phyloP scores from a whole-genome alignment of 768 basidiomycete species.

The Macrolepiota dolichaula region DNA sequence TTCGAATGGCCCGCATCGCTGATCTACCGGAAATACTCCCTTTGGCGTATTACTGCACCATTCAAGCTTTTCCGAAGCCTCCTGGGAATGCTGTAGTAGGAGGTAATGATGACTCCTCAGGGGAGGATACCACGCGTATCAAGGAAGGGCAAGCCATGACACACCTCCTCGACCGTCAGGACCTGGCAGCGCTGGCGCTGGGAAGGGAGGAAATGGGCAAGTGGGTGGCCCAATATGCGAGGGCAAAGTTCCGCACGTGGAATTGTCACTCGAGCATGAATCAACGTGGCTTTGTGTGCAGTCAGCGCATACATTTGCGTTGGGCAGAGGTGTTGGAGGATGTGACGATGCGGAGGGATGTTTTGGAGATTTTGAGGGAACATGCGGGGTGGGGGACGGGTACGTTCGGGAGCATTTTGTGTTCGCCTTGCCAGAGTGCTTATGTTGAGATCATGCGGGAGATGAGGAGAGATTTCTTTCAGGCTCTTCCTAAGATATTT shows the following conservation, averaged over 20 bases:
- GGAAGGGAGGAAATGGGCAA: constrained; percentile 7
- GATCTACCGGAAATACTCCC: constrained; percentile 6
- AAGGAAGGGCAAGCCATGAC: background rate
- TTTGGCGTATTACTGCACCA: constrained; percentile 5
- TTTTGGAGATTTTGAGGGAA: constrained; percentile 14
- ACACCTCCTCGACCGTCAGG: constrained; percentile 1
- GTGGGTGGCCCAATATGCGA: constrained; percentile 8
- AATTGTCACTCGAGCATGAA: constrained; percentile 4
- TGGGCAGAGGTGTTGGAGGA: constrained; percentile 11
- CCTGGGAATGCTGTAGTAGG: no score
- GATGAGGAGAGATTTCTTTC: constrained; percentile 10
- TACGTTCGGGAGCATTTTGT: constrained; percentile 7
- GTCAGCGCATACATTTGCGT: constrained; percentile 8
- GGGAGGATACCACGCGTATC: no score
- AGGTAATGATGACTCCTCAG: background rate
- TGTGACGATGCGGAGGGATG: constrained; percentile 3
- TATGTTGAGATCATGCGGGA: constrained; percentile 10
- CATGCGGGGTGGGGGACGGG: constrained; percentile 8
- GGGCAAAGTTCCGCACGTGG: constrained; percentile 1
- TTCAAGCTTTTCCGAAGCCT: constrained; percentile 1
- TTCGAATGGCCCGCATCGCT: constrained; percentile 8
- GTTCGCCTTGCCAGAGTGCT: constrained; percentile 7
- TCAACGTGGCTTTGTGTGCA: constrained; percentile 2
- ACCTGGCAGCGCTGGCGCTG: background rate
- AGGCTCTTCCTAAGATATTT: constrained; percentile 6